Evolutionary conservation across 176 grass and related monocot genomes (phyloP).

Genomic region (Phragmites australis): DNA sequence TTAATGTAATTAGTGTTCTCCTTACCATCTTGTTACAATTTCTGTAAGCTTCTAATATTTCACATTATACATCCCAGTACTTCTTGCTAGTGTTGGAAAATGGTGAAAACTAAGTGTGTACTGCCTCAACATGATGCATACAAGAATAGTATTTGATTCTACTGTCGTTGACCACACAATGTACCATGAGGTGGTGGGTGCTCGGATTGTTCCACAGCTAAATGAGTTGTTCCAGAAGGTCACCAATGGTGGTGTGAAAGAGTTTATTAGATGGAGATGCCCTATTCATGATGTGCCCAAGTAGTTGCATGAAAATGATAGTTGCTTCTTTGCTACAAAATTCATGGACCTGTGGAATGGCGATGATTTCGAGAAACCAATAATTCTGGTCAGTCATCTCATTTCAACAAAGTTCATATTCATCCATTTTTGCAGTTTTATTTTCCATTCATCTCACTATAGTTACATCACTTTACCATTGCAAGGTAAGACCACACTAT

Average conservation of each 20-base stretch:
- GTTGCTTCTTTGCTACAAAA: neutral
- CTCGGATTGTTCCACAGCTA: neutral
- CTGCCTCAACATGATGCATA: neutral
- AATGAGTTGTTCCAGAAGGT: neutral
- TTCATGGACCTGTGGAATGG: conserved; percentile 11
- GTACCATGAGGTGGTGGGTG: neutral
- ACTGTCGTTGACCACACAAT: neutral
- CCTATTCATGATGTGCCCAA: neutral
- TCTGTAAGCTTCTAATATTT: too few species aligned
- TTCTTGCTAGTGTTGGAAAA: neutral
- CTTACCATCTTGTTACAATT: too few species aligned
- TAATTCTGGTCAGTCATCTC: too few species aligned
- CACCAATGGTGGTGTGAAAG: neutral
- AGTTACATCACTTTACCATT: too few species aligned
- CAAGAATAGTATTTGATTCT: neutral
- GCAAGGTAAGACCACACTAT: too few species aligned
- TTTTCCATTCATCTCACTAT: too few species aligned
- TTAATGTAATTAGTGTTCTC: too few species aligned
- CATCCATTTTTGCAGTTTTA: too few species aligned
- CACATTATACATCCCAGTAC: neutral
- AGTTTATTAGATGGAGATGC: neutral
- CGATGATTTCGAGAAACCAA: neutral
- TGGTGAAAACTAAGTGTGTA: neutral
- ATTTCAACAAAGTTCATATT: too few species aligned
- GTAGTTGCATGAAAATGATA: neutral